Evolutionary conservation across 1,284 basidiomycete genomes (phyloP), one percentile per base, ranked within the genome.

Genomic region (Acaromyces ingoldii): DNA sequence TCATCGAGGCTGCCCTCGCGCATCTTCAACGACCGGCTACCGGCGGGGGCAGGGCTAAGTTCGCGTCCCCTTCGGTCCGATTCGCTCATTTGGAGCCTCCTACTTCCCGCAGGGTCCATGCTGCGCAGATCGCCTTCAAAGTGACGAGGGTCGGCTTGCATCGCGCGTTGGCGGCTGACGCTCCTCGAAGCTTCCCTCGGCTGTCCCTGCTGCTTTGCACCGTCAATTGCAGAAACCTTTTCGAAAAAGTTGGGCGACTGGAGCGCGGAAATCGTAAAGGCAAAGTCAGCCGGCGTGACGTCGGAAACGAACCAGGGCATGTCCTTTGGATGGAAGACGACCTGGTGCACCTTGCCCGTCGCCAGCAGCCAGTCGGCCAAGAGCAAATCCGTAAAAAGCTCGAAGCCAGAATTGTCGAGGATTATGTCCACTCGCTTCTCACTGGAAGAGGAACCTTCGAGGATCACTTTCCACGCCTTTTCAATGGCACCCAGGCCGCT

Each of bases 331-430:
- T 75, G 72, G 55, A 74, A 71, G 42, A 72, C 69, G 17, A 75
- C 65, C 44, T 72, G 41, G 3, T 41, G 42, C 2, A 70, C 70
- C 37, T 70, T 55, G 10, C 69, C 65, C 9, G 57, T 60, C 4
- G 63, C 57, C 9, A 70, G 57, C 36, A 70, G 51, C 69, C 95
- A 97, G 74, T 98, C 93, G 31, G 92, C 93, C 60, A 98, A 85
- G 19, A 96, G 84, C 28, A 97, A 78, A 72, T 97, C 95, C 1
- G 92, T 95, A 76, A 89, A 91, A 13, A 97, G 80, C 87, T 97
- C 92, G 62, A 96, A 96, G 1, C 62, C 63, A 86, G 89, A 84
- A 72, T 97, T 97, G 76, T 97, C 93, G 25, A 98, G 78, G 1
- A 97, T 83, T 57, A 97, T 85, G 75, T 98, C 93, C 15, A 93